These are phyloP conservation scores for Microbotryum scabiosae DNA, from an alignment of 1,284 basidiomycete genomes.

Conservation along the genomic window DNA sequence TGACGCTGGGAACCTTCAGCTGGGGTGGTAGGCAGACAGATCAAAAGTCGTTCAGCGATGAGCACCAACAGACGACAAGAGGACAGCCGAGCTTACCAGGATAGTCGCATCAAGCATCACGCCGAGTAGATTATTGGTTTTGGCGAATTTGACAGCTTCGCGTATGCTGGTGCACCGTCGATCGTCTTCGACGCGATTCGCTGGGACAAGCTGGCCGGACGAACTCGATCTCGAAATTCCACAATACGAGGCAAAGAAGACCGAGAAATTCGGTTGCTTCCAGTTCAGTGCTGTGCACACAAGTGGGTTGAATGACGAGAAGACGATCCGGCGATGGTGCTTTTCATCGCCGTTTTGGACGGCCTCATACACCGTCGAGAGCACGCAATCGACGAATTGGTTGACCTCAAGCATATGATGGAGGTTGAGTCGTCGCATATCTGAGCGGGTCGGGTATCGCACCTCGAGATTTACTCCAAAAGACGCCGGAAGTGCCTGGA, in stretches of 20 bases:
- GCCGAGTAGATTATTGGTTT: constrained; percentile 85
- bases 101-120: constrained; percentile 83
- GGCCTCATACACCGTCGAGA: constrained; percentile 66
- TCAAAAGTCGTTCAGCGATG: not conserved
- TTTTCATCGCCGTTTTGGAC: constrained; percentile 12
- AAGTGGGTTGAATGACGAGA: constrained; percentile 79
- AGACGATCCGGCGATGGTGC: constrained; percentile 50
- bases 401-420: constrained; percentile 59
- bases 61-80: not conserved
- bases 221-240: constrained; percentile 50
- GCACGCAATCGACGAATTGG: constrained; percentile 67
- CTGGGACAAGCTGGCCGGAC: constrained; percentile 38
- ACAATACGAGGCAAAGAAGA: constrained; percentile 86
- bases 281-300: constrained; percentile 86
- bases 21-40: constrained; percentile 18
- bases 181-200: constrained; percentile 46
- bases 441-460: constrained; percentile 51
- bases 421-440: constrained; percentile 39
- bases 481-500: constrained; percentile 63
- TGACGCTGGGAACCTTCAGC: constrained; percentile 66
- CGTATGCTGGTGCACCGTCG: constrained; percentile 61
- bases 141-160: constrained; percentile 90
- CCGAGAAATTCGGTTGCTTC: constrained; percentile 99
- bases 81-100: constrained; percentile 51
- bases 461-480: constrained; percentile 74